phyloP scores from a whole-genome alignment of 495 filamentous ascomycete species.

The Talaromyces wortmannii region DNA sequence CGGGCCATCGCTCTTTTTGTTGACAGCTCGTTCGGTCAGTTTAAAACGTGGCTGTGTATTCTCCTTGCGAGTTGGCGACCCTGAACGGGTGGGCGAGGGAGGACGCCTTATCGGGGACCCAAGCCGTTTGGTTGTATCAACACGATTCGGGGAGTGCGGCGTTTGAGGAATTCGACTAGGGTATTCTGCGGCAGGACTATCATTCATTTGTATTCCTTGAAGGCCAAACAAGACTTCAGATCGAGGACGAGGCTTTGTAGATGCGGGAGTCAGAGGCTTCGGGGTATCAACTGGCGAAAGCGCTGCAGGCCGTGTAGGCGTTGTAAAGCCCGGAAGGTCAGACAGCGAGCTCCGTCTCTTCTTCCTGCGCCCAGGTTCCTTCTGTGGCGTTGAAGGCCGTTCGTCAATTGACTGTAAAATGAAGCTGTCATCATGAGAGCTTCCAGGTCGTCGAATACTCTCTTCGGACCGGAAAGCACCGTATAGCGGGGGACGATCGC shows the following conservation, averaged over 20 bases:
- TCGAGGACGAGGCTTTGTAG: constrained; percentile 16
- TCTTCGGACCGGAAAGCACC: constrained; percentile 32
- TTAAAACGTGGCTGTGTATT: constrained; percentile 36
- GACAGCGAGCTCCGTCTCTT: constrained; percentile 90
- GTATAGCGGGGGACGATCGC: constrained; percentile 49
- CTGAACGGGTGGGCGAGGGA: constrained; percentile 29
- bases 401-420: constrained; percentile 37
- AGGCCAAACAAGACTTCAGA: constrained; percentile 24
- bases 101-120: constrained; percentile 29
- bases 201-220: constrained; percentile 24
- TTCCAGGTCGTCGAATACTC: constrained; percentile 37
- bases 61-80: constrained; percentile 50
- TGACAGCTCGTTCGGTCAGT: constrained; percentile 24
- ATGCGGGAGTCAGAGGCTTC: constrained; percentile 27
- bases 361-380: constrained; percentile 33
- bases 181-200: constrained; percentile 25
- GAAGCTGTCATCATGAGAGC: constrained; percentile 31
- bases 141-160: constrained; percentile 23
- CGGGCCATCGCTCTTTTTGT: constrained; percentile 28
- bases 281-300: constrained; percentile 27
- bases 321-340: constrained; percentile 65
- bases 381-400: constrained; percentile 14
- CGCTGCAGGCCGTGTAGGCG: constrained; percentile 25
- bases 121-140: constrained; percentile 28
- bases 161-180: constrained; percentile 15